phyloP scores from a whole-genome alignment of 192 early-diverging fungal species.

The Coemansia nantahalensis region DNA sequence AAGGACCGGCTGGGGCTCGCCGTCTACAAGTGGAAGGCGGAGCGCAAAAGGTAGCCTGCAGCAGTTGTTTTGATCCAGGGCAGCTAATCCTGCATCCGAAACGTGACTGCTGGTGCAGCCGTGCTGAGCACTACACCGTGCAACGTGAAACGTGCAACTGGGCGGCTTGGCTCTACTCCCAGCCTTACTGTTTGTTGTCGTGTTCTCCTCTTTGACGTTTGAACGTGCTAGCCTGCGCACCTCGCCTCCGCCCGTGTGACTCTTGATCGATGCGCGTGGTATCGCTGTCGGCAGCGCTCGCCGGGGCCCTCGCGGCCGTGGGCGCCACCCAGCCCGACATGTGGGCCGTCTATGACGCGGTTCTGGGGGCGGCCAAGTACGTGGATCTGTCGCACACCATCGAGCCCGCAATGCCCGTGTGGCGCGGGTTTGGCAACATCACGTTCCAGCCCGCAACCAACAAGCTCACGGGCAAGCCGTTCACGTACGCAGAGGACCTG shows the following conservation, averaged over 20 bases:
- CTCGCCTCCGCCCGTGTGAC: too few species aligned
- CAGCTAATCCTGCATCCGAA: too few species aligned
- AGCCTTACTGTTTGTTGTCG: too few species aligned
- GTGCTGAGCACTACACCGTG: too few species aligned
- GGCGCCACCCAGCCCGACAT: slow-evolving; percentile 2
- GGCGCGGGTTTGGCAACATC: slow-evolving; percentile 56
- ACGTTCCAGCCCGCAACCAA: slow-evolving; percentile 41
- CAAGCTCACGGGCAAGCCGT: slow-evolving; percentile 41
- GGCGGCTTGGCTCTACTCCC: too few species aligned
- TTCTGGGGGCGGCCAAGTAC: slow-evolving; percentile 34
- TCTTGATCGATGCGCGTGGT: slow-evolving; percentile 1
- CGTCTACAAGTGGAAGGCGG: slow-evolving; percentile 91
- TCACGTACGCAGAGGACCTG: slow-evolving; percentile 37
- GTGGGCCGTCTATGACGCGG: slow-evolving; percentile 30
- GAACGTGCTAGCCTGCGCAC: too few species aligned
- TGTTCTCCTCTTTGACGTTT: too few species aligned
- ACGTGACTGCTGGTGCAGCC: too few species aligned
- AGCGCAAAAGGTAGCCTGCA: slow-evolving; percentile 71
- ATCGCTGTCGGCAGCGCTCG: background rate
- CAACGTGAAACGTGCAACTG: too few species aligned
- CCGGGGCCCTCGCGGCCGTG: background rate
- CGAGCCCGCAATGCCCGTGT: slow-evolving; percentile 52
- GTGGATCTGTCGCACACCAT: slow-evolving; percentile 56
- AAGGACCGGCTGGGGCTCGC: slow-evolving; percentile 74
- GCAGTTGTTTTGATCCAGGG: background rate